Evolutionary conservation across 345 rosid species (phyloP), one percentile per base, ranked within the genome.

Genomic region (Carallia pectinifolia): DNA sequence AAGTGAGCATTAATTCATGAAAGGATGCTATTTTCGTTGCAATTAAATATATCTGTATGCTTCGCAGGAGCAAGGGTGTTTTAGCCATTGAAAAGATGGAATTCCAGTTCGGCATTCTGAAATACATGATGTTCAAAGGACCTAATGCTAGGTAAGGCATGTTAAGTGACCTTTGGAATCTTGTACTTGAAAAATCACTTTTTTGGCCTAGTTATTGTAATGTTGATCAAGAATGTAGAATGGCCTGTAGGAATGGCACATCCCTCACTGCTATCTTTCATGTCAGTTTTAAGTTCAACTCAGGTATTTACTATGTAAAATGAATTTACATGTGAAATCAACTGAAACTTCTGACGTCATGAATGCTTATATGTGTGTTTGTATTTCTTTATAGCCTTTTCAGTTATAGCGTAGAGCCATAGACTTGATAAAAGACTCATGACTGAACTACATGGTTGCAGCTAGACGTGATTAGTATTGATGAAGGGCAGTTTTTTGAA

Each of bases 401-500:
- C 5, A 6, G 31, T 33, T 66, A 40, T 4, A 19, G 0, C 6
- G 53, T 54, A 6, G 23, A 23, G 23, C 23, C 23, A 23, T 23
- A 23, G 38, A 60, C 53, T 44, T 27, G 38, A 13, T 76, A 59
- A 64, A 13, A 34, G 48, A 66, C 74, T 69, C 62, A 58, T 61
- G 61, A 70, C 4, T 44, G 16, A 56, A 4, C n/a, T 69, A 23
- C 7, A 19, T 76, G 75, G 70, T 81, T 61, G 77, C 89, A 81
- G 85, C 85, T 88, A 17, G 98, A 88, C 74, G 96, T 93, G 78
- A 91, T 91, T 12, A 92, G 94, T 5, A 88, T 89, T 58, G 98
- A 90, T 29, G 98, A 88, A 70, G 98, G 97, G 63, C 96, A 91
- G 44, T 93, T 91, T 78, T 91, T 93, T 62, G 88, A 75, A 44